Conservation (phyloP, 2,329 filamentous ascomycete species). For the Pseudopithomyces chartarum region DNA sequence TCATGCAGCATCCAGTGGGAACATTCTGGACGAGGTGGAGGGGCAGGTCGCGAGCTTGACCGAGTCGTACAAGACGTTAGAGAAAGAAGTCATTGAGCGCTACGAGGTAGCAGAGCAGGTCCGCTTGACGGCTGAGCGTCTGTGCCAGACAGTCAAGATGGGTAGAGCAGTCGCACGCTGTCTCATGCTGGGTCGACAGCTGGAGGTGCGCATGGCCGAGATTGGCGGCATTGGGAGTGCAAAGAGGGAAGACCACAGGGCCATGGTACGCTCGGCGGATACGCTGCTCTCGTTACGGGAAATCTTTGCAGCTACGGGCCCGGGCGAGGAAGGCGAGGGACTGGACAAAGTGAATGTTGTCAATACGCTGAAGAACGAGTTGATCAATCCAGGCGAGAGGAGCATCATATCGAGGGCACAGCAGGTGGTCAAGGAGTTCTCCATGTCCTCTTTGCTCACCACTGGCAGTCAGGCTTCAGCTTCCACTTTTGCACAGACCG, state of each 20-base stretch:
- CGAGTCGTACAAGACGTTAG: conserved; percentile 82
- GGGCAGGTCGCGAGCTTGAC: conserved; percentile 79
- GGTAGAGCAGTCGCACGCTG: conserved; percentile 78
- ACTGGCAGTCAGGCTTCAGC: conserved; percentile 41
- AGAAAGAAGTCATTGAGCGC: conserved; percentile 83
- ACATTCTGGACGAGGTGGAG: conserved; percentile 77
- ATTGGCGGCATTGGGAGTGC: conserved; percentile 56
- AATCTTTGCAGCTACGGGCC: conserved; percentile 68
- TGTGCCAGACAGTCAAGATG: conserved; percentile 80
- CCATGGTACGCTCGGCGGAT: conserved; percentile 80
- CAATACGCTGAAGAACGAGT: conserved; percentile 69
- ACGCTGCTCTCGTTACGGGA: conserved; percentile 78
- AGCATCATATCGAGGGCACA: conserved; percentile 75
- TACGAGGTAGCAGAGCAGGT: conserved; percentile 87
- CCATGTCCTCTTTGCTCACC: conserved; percentile 63
- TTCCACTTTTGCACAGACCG: conserved; percentile 63
- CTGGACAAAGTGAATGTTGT: conserved; percentile 76
- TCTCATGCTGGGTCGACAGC: conserved; percentile 79
- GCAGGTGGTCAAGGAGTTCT: conserved; percentile 82
- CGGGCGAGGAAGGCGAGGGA: conserved; percentile 76
- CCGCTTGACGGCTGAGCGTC: conserved; percentile 72
- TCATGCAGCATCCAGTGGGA: conserved; percentile 73
- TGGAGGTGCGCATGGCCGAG: conserved; percentile 84
- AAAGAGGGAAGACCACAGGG: conserved; percentile 73
- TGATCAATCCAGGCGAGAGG: conserved; percentile 74